A percentile compares a stretch with the other conserved stretches of the same genome.
Conservation (phyloP, 148 eudicot species). For the Fallopia convolvulus region DNA sequence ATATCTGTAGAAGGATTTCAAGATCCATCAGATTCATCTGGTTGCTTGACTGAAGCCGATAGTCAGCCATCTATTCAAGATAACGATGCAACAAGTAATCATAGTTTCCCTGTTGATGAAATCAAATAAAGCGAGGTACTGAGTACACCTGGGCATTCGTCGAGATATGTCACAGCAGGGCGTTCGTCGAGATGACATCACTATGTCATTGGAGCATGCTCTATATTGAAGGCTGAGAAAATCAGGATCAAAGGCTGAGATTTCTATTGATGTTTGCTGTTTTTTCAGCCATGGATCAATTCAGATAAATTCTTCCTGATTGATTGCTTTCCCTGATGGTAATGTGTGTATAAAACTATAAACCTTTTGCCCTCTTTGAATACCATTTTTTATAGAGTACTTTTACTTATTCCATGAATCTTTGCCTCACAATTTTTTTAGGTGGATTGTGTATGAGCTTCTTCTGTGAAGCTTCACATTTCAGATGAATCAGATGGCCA, state of each 20-base stretch:
- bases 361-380: no score
- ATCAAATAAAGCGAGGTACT: no score
- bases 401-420: neutral
- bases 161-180: constrained; percentile 37
- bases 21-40: no score
- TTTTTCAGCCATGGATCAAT: neutral
- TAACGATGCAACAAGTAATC: no score
- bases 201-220: constrained; percentile 26
- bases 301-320: neutral
- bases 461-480: neutral
- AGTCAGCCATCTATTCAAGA: no score
- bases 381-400: neutral
- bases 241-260: neutral
- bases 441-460: neutral
- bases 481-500: neutral
- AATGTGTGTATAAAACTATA: no score
- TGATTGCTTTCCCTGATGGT: neutral
- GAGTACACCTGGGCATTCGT: no score
- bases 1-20: no score
- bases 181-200: constrained; percentile 28
- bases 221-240: constrained; percentile 1
- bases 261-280: neutral
- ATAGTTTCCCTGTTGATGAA: no score
- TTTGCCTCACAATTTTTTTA: neutral
- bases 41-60: no score